Evolutionary conservation across 2,329 filamentous ascomycete genomes (phyloP).

Genomic region (Phialophora chinensis): DNA sequence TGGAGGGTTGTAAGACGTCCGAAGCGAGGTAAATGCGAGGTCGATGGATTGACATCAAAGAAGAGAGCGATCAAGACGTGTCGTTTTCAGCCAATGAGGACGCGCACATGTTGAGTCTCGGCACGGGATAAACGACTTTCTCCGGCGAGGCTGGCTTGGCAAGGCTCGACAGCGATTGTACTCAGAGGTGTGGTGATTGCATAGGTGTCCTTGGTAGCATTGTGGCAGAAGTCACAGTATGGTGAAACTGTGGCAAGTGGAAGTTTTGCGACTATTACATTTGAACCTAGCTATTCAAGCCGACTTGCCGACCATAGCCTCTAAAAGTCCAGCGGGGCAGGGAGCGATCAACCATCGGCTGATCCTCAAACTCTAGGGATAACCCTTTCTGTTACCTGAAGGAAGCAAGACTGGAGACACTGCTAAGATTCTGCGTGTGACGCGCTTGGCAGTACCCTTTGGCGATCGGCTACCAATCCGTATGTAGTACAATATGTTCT

Average conservation of each 20-base stretch:
- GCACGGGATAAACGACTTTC: not conserved
- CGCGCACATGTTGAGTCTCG: not conserved
- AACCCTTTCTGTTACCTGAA: not conserved
- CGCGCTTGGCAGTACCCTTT: not conserved
- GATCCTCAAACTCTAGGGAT: slow-evolving; percentile 15
- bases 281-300: slow-evolving; percentile 16
- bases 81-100: slow-evolving; percentile 8
- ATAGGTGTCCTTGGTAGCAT: not conserved
- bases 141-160: slow-evolving; percentile 16
- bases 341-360: slow-evolving; percentile 5
- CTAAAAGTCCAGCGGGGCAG: slow-evolving; percentile 9
- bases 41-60: too few relatives aligned
- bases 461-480: not conserved
- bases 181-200: not conserved
- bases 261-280: slow-evolving; percentile 16
- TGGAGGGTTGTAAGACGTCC: not conserved
- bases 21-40: not conserved
- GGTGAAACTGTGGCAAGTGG: not conserved
- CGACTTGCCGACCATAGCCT: slow-evolving; percentile 9
- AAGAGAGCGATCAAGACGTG: slow-evolving; percentile 7
- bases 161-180: slow-evolving; percentile 3
- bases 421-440: not conserved
- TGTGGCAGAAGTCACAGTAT: not conserved
- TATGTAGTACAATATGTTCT: slow-evolving; percentile 19
- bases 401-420: slow-evolving; percentile 1